Evolutionary conservation across 129 eudicot species (phyloP), one percentile per base, ranked within the genome.

Genomic region (Sambucus nigra): DNA sequence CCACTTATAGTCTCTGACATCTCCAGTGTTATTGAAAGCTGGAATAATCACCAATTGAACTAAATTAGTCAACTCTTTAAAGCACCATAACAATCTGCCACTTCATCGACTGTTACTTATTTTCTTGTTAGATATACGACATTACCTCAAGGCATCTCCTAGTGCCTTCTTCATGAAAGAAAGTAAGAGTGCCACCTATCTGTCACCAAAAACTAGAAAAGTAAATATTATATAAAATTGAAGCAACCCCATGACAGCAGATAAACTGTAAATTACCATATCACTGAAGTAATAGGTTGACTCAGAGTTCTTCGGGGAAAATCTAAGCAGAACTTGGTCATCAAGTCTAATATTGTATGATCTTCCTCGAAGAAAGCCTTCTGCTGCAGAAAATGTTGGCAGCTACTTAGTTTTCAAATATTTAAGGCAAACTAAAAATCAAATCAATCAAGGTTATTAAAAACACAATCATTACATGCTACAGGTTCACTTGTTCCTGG

Each of bases 141-240:
- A 25, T 14, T 74, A 91, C 99, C 95, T 91, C 99, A 58, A 91
- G 91, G 80, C 99, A 91, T 75, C 94, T 91, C 66, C 99, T 77
- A 53, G 91, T 47, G 62, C 84, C 87, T 70, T 82, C 94, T 62
- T 81, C 94, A 18, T 86, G 95, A 41, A 91, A 91, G 78, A 91
- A 91, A 22, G 99, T 91, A 62, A 91, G 94, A 51, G 95, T 85
- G 51, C 99, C 99, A 17, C 99, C 99, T 48, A 91, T 86, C 99
- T 91, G 86, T 56, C 39, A 58, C 39, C 63, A 53, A 53, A 60
- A 25, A 46, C 20, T 48, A 67, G 25, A 64, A 55, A 24, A 46
- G 7, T 16, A 15, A 16, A 33, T 47, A 7, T 65, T 35, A 9
- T 32, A 5, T 25, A 29, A 5, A 55, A 16, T 3, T 25, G 46